phyloP scores from a whole-genome alignment of 1,284 basidiomycete genomes.

The Fomitopsis schrenkii region DNA sequence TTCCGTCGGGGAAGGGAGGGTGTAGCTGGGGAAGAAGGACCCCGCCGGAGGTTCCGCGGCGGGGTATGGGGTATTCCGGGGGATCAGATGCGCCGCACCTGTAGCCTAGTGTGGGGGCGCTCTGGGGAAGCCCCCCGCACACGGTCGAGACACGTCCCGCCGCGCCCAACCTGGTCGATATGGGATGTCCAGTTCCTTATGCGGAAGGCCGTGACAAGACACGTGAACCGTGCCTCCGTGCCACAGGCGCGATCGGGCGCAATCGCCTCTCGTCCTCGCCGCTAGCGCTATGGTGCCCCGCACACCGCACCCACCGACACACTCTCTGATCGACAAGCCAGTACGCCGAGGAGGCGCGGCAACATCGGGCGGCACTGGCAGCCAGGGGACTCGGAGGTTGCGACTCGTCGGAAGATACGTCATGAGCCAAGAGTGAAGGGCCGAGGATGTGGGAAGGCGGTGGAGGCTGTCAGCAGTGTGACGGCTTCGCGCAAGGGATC shows the following conservation, averaged over 20 bases:
- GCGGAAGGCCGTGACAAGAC: neutral
- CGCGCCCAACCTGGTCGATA: neutral
- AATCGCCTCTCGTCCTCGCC: neutral
- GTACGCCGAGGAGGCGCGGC: neutral
- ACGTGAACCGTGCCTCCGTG: neutral
- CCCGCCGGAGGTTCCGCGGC: neutral
- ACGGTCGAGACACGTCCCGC: neutral
- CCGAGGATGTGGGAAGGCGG: neutral
- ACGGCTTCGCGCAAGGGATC: neutral
- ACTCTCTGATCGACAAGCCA: neutral
- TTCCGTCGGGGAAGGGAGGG: neutral
- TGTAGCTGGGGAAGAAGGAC: neutral
- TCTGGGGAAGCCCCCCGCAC: neutral
- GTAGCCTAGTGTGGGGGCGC: neutral
- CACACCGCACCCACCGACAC: neutral
- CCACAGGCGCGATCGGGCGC: neutral
- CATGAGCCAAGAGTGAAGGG: neutral
- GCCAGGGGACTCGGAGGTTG: neutral
- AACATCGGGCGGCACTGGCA: no score
- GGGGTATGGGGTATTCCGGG: neutral
- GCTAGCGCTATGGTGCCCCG: neutral
- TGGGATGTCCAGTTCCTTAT: neutral
- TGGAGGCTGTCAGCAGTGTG: neutral
- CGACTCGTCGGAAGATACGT: neutral
- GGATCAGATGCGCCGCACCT: neutral